Base-by-base conservation (phyloP, 2,329 filamentous ascomycete species). In the Celoporthe dispersa region DNA sequence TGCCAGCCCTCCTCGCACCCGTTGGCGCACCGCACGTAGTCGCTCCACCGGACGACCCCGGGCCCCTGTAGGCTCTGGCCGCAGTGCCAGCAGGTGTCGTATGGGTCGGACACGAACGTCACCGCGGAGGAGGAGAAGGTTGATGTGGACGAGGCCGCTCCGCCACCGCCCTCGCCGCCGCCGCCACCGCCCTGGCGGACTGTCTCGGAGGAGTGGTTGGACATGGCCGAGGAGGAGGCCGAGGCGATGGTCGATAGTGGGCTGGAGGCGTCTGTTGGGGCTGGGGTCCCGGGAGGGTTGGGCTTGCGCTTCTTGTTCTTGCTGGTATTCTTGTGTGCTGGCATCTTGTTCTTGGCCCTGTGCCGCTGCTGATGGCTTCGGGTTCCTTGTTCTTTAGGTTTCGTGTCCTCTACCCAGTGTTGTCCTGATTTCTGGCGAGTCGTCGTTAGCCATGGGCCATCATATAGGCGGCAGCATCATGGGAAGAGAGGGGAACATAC, bases 1-100 rank as follows among this genome's bases (percentile, higher is more conserved):
- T n/a, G 57, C 57, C 57, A 60, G 14, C 57, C 57, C 31, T 37
- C 57, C 57, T 37, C 31, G 57, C 57, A 60, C 57, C 33, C 33
- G 57, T 37, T n/a, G 25, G 57, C 31, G 33, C 57, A 60, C 16
- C 1, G 25, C 57, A n/a, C 9, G 7, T 37, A 60, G 19, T n/a
- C 7, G 33, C 33, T 60, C 57, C 57, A 60, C 7, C 19, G 31
- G 33, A 37, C 2, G 16, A 60, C 57, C 16, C 33, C 33, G 16
- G 57, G 31, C 16, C 11, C 3, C 9, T 60, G 57, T 16, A 37
- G 31, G 57, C 57, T 60, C 16, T n/a, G 31, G 19, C 57, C 57
- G 57, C 57, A 60, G 19, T 22, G 16, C 31, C 22, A 60, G 33
- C 57, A 60, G 7, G 19, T 5, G 31, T 37, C 57, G 57, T 35